A percentile compares a stretch with the other conserved stretches of the same genome.
Conservation (phyloP, 1,284 basidiomycete genomes). For the Boletus sp. region DNA sequence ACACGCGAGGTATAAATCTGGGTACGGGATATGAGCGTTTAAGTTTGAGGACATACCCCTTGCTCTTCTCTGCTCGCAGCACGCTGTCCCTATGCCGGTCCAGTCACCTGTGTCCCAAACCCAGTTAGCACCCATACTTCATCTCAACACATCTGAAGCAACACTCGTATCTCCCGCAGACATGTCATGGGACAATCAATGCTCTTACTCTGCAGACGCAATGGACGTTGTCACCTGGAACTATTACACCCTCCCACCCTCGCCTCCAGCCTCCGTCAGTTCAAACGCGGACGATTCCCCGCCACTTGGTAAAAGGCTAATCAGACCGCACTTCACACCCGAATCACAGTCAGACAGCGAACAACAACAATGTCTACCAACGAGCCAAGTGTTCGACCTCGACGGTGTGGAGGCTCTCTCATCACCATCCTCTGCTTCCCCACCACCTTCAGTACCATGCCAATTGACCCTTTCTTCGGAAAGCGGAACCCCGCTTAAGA, state of each 20-base stretch:
- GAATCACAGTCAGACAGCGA: slow-evolving; percentile 44
- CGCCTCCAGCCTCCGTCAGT: slow-evolving; percentile 50
- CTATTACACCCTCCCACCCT: slow-evolving; percentile 49
- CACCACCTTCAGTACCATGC: slow-evolving; percentile 35
- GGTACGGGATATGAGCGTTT: slow-evolving; percentile 20
- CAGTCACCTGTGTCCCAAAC: slow-evolving; percentile 32
- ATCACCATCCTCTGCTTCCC: slow-evolving; percentile 37
- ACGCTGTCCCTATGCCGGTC: slow-evolving; percentile 12
- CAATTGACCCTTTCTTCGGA: slow-evolving; percentile 32
- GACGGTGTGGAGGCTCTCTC: slow-evolving; percentile 34
- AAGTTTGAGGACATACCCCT: slow-evolving; percentile 21
- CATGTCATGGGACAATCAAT: slow-evolving; percentile 46
- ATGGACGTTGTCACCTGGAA: slow-evolving; percentile 45
- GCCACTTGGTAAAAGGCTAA: slow-evolving; percentile 43
- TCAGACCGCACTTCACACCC: slow-evolving; percentile 49
- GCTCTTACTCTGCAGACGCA: slow-evolving; percentile 38
- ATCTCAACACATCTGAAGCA: slow-evolving; percentile 55
- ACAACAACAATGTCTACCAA: slow-evolving; percentile 59
- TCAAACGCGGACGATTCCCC: slow-evolving; percentile 48
- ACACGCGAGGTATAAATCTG: slow-evolving; percentile 34
- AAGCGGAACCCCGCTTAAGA: slow-evolving; percentile 35
- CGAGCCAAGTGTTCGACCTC: slow-evolving; percentile 69
- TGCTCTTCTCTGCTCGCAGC: slow-evolving; percentile 8
- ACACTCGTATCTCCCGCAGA: slow-evolving; percentile 46
- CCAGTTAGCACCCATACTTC: slow-evolving; percentile 50